These are phyloP conservation scores for Trichoderma polysporum DNA, from an alignment of 2,329 filamentous ascomycete species.

Conservation along the genomic window DNA sequence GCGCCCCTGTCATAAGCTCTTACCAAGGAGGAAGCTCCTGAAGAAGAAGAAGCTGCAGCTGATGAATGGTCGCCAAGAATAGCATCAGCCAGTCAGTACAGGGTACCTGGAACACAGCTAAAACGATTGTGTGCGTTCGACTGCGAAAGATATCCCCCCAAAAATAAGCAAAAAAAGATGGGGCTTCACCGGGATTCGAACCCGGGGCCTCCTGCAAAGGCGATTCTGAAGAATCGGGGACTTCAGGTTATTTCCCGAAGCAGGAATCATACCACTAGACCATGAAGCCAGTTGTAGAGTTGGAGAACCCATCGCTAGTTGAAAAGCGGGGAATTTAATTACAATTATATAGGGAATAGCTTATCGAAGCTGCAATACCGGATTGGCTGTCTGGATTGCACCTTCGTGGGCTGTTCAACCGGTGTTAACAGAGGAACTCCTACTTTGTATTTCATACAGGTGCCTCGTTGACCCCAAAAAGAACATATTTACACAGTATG, in stretches of 20 bases:
- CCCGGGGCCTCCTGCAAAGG: slow-evolving; percentile 27
- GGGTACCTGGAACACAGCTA: too few relatives aligned
- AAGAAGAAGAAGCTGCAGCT: neutral
- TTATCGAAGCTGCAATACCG: neutral
- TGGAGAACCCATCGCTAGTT: slow-evolving; percentile 19
- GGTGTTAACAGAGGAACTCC: neutral
- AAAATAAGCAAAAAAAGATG: slow-evolving; percentile 20
- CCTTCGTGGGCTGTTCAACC: neutral
- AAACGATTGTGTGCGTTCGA: too few relatives aligned
- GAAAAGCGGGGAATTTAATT: neutral
- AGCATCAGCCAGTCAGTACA: neutral
- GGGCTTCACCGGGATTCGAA: slow-evolving; percentile 27
- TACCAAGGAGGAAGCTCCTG: neutral
- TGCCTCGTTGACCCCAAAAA: too few relatives aligned
- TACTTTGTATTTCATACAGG: neutral
- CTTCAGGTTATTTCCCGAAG: slow-evolving; percentile 23
- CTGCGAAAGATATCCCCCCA: too few relatives aligned
- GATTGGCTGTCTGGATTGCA: neutral
- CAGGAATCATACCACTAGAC: slow-evolving; percentile 32
- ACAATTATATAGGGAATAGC: neutral
- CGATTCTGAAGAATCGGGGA: slow-evolving; percentile 25
- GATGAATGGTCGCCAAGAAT: neutral
- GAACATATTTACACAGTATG: too few relatives aligned
- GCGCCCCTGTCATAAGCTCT: neutral
- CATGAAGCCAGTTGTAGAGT: slow-evolving; percentile 24